Evolutionary conservation across 2,329 filamentous ascomycete species (phyloP), one percentile per base, ranked within the genome.

Genomic region (Arthrobotrys sphaeroides): DNA sequence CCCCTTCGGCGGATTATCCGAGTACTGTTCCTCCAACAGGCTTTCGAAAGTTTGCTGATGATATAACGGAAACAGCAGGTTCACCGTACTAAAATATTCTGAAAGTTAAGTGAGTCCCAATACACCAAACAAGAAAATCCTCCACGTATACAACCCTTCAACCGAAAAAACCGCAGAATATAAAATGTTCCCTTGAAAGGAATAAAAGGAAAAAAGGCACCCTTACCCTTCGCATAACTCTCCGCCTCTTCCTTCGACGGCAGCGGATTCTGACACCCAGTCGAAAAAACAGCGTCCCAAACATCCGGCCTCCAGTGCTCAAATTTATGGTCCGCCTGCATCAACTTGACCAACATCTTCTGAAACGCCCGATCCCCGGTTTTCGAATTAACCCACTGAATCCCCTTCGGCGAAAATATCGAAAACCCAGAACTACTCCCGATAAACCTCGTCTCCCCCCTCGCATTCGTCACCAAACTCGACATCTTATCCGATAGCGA

Each of bases 1-100:
- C 26, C 94, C 94, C 81, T 96, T 90, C 78, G 97, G 98, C 0
- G 94, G 94, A 78, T 98, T 92, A 57, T 89, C 85, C 0, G 93
- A 96, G 83, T 98, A 99, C 81, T 98, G 94, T 79, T 91, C 89
- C 81, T 98, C 93, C 31, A 97, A 93, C 3, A 98, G 86, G 81
- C 97, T 94, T 93, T 98, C 98, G 81, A 99, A 99, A 0, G 95
- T 98, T 0, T 94, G 94, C 82, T 97, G 94, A 82, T 99, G 95
- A 81, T 97, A 99, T 2, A 99, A 86, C 4, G 95, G 95, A 81
- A 98, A 97, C 88, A 98, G 94, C 88, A 93, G 95, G 84, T 99
- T 99, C 86, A 99, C 98, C 83, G 97, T 97, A 80, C 96, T 92
- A 79, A 99, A 99, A 81, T 91, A 99, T 82, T 99, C 95, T 80